Percentiles rank a stretch among this genome's conserved stretches.
These are phyloP conservation scores for Debaryomycetaceae sp. DNA, from an alignment of 1,139 yeast species.

Conservation along the genomic window DNA sequence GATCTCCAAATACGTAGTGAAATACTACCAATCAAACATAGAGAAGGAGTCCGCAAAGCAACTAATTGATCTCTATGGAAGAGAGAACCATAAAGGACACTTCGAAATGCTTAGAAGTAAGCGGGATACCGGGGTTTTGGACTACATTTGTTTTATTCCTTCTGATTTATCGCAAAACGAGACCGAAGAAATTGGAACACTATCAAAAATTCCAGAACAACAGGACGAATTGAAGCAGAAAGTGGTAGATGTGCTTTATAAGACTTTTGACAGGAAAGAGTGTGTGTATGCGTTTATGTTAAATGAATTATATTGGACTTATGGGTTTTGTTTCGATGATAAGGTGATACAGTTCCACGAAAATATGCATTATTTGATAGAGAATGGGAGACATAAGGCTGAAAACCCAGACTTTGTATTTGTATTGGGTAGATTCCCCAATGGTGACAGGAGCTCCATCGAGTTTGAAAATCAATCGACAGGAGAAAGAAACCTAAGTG, in stretches of 20 bases:
- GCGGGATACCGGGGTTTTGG: conserved; percentile 7
- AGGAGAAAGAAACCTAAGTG: conserved; percentile 10
- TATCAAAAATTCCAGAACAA: not conserved
- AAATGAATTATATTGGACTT: conserved; percentile 61
- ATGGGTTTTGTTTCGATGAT: conserved; percentile 54
- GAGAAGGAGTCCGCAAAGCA: conserved; percentile 11
- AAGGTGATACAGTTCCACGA: conserved; percentile 60
- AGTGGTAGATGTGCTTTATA: conserved; percentile 17
- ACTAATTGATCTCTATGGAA: conserved; percentile 7
- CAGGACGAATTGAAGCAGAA: conserved; percentile 4
- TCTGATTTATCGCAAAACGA: conserved; percentile 5
- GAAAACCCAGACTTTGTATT: conserved; percentile 38
- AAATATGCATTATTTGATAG: conserved; percentile 20
- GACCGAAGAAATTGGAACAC: conserved; percentile 1
- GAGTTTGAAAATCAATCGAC: conserved; percentile 24
- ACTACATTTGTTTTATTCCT: conserved; percentile 22
- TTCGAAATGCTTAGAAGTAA: conserved; percentile 20
- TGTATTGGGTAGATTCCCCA: conserved; percentile 43
- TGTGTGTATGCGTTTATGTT: conserved; percentile 35
- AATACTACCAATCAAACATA: conserved; percentile 13
- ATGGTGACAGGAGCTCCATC: conserved; percentile 12
- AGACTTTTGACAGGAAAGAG: conserved; percentile 19
- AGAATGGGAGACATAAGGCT: conserved; percentile 29
- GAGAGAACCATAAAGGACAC: conserved; percentile 10
- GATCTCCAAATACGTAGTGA: conserved; percentile 15